These are phyloP conservation scores for Paulownia fortunei DNA, from an alignment of 257 asterid genomes.

Conservation along the genomic window DNA sequence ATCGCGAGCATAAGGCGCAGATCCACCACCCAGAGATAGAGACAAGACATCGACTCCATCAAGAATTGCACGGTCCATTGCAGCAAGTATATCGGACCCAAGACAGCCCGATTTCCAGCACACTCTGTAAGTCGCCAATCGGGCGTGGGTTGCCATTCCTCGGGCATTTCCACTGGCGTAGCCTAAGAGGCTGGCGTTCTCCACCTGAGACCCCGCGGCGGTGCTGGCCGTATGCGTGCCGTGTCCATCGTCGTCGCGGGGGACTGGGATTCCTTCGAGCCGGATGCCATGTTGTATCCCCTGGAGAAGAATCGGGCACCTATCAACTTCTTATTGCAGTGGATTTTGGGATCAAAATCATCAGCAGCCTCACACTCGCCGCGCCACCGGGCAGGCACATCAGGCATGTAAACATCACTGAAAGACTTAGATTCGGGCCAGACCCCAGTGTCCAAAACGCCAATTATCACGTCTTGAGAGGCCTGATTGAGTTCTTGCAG, in stretches of 20 bases:
- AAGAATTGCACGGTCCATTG: slow-evolving; percentile 62
- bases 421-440: slow-evolving; percentile 59
- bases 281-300: slow-evolving; percentile 41
- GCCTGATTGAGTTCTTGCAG: slow-evolving; percentile 52
- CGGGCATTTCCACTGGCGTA: slow-evolving; percentile 66
- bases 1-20: slow-evolving; percentile 48
- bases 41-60: slow-evolving; percentile 80
- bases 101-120: slow-evolving; percentile 65
- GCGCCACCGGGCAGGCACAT: slow-evolving; percentile 49
- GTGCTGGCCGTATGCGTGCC: slow-evolving; percentile 80
- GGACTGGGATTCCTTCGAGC: slow-evolving; percentile 39
- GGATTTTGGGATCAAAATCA: slow-evolving; percentile 48
- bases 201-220: slow-evolving; percentile 60
- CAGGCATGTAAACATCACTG: slow-evolving; percentile 37
- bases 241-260: slow-evolving; percentile 75
- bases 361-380: slow-evolving; percentile 49
- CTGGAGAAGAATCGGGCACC: slow-evolving; percentile 53
- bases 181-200: slow-evolving; percentile 60
- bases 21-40: slow-evolving; percentile 61
- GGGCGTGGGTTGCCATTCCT: slow-evolving; percentile 74
- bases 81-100: slow-evolving; percentile 71
- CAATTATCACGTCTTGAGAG: slow-evolving; percentile 49
- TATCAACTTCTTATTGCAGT: slow-evolving; percentile 54
- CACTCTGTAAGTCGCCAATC: slow-evolving; percentile 69
- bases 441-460: slow-evolving; percentile 54